phyloP scores from a whole-genome alignment of 2,329 filamentous ascomycete species.

The Fusarium staphyleae region DNA sequence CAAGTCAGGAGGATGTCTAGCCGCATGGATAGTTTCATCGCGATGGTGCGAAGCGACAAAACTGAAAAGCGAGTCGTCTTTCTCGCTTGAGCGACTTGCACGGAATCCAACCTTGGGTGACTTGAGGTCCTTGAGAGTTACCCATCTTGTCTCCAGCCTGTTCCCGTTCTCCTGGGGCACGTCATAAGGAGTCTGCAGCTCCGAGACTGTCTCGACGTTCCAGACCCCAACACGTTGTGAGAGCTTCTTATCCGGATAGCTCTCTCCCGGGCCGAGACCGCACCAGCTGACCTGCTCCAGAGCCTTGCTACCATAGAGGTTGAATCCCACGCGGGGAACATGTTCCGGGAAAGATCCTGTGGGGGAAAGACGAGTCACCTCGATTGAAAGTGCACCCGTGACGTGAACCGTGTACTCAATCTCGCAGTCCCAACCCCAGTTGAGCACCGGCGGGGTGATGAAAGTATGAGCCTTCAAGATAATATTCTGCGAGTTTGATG shows the following conservation, averaged over 20 bases:
- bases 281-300: constrained; percentile 64
- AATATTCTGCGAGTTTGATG: constrained; percentile 53
- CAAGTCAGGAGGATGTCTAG: constrained; percentile 70
- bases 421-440: constrained; percentile 62
- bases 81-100: constrained; percentile 26
- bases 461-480: constrained; percentile 61
- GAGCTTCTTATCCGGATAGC: constrained; percentile 67
- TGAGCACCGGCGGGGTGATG: constrained; percentile 65
- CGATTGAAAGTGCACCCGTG: constrained; percentile 54
- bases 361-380: constrained; percentile 52
- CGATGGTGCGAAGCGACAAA: constrained; percentile 65
- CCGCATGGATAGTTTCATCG: constrained; percentile 60
- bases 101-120: constrained; percentile 30
- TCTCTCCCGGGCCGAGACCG: constrained; percentile 69
- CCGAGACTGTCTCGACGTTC: constrained; percentile 49
- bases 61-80: constrained; percentile 46
- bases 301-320: constrained; percentile 56
- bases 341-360: constrained; percentile 59
- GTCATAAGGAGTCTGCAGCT: constrained; percentile 67
- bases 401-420: constrained; percentile 60
- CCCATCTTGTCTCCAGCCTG: constrained; percentile 65
- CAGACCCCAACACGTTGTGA: constrained; percentile 63
- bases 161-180: constrained; percentile 74
- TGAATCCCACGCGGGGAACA: constrained; percentile 68
- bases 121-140: constrained; percentile 47